Conservation (phyloP, 2,329 filamentous ascomycete species). For the Fusarium begoniae region DNA sequence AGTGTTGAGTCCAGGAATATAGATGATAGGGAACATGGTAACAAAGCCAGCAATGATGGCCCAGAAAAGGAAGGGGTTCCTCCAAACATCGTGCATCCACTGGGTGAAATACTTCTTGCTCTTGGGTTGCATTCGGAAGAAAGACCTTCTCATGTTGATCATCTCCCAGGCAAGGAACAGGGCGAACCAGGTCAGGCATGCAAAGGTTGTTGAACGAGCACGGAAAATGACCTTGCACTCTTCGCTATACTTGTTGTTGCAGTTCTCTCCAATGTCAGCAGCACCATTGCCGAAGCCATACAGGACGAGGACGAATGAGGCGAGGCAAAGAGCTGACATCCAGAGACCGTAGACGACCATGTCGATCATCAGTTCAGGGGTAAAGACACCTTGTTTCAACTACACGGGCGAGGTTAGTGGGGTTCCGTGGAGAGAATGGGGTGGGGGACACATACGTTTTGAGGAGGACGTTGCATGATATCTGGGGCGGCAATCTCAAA, state of each 20-base stretch:
- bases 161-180: conserved; percentile 82
- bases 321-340: conserved; percentile 69
- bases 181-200: conserved; percentile 77
- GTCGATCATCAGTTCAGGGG: conserved; percentile 69
- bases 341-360: conserved; percentile 74
- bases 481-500: conserved; percentile 75
- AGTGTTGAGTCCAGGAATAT: conserved; percentile 66
- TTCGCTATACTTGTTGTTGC: conserved; percentile 65
- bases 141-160: conserved; percentile 73
- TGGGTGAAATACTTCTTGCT: conserved; percentile 69
- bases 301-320: conserved; percentile 62
- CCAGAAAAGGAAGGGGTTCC: conserved; percentile 76
- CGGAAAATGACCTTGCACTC: conserved; percentile 71
- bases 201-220: conserved; percentile 76
- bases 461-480: conserved; percentile 74
- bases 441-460: conserved; percentile 56
- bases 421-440: too few relatives aligned
- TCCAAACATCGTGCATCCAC: conserved; percentile 73
- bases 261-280: conserved; percentile 64
- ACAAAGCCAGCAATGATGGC: conserved; percentile 59
- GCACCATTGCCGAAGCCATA: conserved; percentile 58
- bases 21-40: conserved; percentile 60
- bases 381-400: conserved; percentile 67
- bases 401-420: conserved; percentile 10
- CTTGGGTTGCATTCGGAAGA: conserved; percentile 76